Base-by-base conservation (phyloP, 805 yeast genomes). In the Candida ascalaphidarum region DNA sequence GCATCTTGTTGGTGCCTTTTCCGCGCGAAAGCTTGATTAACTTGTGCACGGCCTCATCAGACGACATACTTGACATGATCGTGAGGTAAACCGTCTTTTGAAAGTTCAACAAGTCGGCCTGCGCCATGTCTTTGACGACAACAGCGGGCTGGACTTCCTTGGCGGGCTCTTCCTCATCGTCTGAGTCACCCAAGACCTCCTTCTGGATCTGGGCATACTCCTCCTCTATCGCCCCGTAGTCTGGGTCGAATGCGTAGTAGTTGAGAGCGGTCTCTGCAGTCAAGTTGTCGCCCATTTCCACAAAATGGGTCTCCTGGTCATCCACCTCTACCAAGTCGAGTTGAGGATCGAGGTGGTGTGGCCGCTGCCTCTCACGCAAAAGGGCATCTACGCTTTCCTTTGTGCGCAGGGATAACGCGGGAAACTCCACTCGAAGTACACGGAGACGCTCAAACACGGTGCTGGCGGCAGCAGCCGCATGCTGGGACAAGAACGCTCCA, bases 31-130 rank as follows among this genome's bases (percentile, higher is more conserved):
- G 43, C 43, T 69, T 71, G 22, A 82, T 41, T 5, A 92, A 55
- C 50, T 88, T 88, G 50, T 88, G 97, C 1, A 84, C 86, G 1
- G 95, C 89, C 59, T 92, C 98, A 40, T 84, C 95, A 4, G 88
- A 76, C 0, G 94, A 78, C 78, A 89, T 72, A 34, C 95, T 77
- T 14, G 96, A 84, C 79, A 83, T 85, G 7, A 92, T 60, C 0
- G 89, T 79, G 17, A 88, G 57, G 43, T 89, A 89, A 2, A 89
- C 80, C 2, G 70, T 70, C 41, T 84, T 84, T 40, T 84, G 84
- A 40, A 75, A 74, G 28, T 76, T 74, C 2, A 75, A 60, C 17
- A 77, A 52, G 15, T 73, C 73, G 1, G 77, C 55, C 26, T 79
- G 79, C 0, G 95, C 81, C 63, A 80, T 53, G 50, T 88, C 96